Base-by-base conservation (phyloP, 352 stramenopile genomes). In the Phytopythium helicoides region DNA sequence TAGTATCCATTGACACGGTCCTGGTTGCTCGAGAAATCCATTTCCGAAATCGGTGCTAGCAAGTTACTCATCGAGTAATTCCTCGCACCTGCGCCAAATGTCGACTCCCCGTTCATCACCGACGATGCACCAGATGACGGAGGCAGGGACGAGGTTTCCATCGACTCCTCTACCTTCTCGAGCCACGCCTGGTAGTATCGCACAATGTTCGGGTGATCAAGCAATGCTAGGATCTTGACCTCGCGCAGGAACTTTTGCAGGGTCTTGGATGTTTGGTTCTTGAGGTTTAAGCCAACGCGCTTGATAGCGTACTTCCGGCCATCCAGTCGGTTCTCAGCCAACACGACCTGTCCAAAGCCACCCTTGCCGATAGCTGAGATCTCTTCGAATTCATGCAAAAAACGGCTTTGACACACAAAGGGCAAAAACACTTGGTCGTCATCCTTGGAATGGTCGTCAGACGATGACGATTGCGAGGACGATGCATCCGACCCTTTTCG, bases 121-220 rank as follows among this genome's bases (percentile, higher is more conserved):
- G 62, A 73, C n/a, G 54, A 62, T 45, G 60, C 41, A 15, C 51
- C 62, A 18, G 60, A 64, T 6, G 58, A 64, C 9, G 59, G 35
- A 23, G 23, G 52, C 6, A 48, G 35, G 3, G 41, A 36, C 3
- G 41, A 21, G 14, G 50, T 47, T 14, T 57, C 48, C 19, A 40
- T 37, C 1, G 62, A 56, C 45, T 91, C 71, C 55, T 88, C 85
- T 3, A 96, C 76, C 44, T 90, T 94, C 52, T 96, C 87, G 6
- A 96, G 63, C 87, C 87, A 97, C 16, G 88, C 87, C 58, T 91
- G 77, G 54, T 98, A 98, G 62, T 94, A 95, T 22, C 91, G 73
- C 2, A 98, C 92, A 46, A 97, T 95, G 70, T 98, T 97, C 1
- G 86, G 73, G 74, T 98, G 92, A 64, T 97, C 91, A 31, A 97